phyloP scores from a whole-genome alignment of 2,329 filamentous ascomycete species.

The Colletotrichum trifolii region DNA sequence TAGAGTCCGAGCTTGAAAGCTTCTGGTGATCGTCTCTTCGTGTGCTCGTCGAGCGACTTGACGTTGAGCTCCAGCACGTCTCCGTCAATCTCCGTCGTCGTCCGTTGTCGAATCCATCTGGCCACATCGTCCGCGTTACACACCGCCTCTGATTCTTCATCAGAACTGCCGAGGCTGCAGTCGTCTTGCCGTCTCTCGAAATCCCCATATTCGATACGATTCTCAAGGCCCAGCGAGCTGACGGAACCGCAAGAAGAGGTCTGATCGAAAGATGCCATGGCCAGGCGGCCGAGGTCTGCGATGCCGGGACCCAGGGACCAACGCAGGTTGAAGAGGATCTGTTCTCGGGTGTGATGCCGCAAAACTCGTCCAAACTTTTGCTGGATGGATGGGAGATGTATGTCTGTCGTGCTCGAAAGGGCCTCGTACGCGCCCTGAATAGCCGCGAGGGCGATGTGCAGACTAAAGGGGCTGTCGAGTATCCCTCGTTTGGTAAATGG shows the following conservation, averaged over 20 bases:
- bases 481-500: background rate
- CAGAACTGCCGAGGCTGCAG: background rate
- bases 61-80: background rate
- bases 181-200: background rate
- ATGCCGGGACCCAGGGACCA: conserved; percentile 13
- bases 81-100: background rate
- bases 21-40: background rate
- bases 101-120: background rate
- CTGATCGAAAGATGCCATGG: background rate
- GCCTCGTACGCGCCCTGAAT: background rate
- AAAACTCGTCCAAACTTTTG: background rate
- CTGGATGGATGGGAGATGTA: background rate
- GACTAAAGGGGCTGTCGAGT: conserved; percentile 8
- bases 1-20: background rate
- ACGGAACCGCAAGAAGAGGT: no score
- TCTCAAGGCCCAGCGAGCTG: background rate
- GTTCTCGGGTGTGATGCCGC: background rate
- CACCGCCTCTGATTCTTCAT: background rate
- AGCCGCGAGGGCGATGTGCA: background rate
- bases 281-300: background rate
- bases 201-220: background rate
- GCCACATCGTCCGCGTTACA: conserved; percentile 4
- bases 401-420: background rate
- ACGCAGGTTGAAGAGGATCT: conserved; percentile 9
- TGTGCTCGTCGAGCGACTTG: background rate